Percentiles rank a stretch among this genome's conserved stretches.
Conservation (phyloP, 805 yeast genomes). For the Yueomyces sinensis region DNA sequence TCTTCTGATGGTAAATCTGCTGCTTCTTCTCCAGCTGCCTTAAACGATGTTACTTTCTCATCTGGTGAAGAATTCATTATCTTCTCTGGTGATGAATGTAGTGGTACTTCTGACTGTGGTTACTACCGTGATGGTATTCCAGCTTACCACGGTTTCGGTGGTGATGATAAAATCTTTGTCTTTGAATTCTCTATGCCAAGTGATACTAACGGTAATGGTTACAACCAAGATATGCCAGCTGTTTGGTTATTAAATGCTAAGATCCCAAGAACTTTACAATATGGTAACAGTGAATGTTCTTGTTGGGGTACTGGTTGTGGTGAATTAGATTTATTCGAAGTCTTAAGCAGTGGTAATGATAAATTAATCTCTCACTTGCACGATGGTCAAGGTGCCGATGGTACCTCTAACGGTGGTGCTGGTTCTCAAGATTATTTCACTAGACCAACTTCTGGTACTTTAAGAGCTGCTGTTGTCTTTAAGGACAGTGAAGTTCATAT, state of each 20-base stretch:
- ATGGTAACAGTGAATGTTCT: slow-evolving; percentile 74
- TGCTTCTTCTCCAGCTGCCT: slow-evolving; percentile 53
- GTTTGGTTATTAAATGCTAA: slow-evolving; percentile 91
- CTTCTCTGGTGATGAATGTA: slow-evolving; percentile 60
- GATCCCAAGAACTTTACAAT: slow-evolving; percentile 93
- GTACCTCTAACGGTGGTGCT: slow-evolving; percentile 39
- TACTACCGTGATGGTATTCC: slow-evolving; percentile 76
- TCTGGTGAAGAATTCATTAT: slow-evolving; percentile 75
- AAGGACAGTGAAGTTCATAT: slow-evolving; percentile 38
- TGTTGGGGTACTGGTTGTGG: slow-evolving; percentile 98
- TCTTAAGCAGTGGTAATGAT: slow-evolving; percentile 61
- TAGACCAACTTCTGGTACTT: slow-evolving; percentile 66
- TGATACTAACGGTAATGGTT: slow-evolving; percentile 34
- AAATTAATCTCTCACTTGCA: slow-evolving; percentile 74
- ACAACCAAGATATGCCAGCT: slow-evolving; percentile 93
- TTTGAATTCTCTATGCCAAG: slow-evolving; percentile 93
- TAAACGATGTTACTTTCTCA: slow-evolving; percentile 52
- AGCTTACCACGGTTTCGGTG: slow-evolving; percentile 90
- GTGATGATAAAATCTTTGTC: slow-evolving; percentile 71
- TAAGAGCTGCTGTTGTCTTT: slow-evolving; percentile 88
- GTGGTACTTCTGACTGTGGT: slow-evolving; percentile 53
- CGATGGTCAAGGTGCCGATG: slow-evolving; percentile 32
- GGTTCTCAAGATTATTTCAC: slow-evolving; percentile 77
- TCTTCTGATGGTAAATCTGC: slow-evolving; percentile 66
- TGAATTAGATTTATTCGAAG: slow-evolving; percentile 90